Evolutionary conservation across 139 green algal species (phyloP).

Genomic region (Deuterostichococcus epilithicus): DNA sequence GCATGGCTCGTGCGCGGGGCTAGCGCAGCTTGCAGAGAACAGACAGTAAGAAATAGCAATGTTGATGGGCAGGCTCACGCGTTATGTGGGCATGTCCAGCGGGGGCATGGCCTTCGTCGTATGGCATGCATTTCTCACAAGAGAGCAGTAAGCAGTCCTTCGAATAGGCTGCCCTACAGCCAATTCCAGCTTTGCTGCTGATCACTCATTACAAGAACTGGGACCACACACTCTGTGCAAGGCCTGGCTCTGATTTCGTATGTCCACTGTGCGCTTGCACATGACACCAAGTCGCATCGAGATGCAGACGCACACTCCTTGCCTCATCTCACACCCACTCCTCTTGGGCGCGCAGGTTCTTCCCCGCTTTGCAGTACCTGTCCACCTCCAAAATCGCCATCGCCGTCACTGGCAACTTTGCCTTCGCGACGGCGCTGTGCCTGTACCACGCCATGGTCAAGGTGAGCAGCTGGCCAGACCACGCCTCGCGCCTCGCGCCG

Average conservation of each 20-base stretch:
- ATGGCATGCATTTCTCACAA: slow-evolving; percentile 88
- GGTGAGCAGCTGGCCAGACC: slow-evolving; percentile 42
- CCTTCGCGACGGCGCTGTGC: slow-evolving; percentile 75
- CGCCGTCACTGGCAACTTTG: slow-evolving; percentile 88
- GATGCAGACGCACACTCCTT: not conserved
- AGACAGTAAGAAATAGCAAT: no score
- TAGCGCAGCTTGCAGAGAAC: no score
- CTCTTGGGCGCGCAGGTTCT: slow-evolving; percentile 73
- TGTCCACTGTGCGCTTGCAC: no score
- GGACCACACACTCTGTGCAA: no score
- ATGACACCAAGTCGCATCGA: not conserved
- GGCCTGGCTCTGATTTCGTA: no score
- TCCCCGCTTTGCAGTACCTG: slow-evolving; percentile 86
- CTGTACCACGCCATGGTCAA: slow-evolving; percentile 70
- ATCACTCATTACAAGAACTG: no score
- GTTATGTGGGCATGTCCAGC: slow-evolving; percentile 55
- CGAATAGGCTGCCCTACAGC: no score
- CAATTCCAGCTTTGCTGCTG: no score
- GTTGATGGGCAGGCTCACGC: not conserved
- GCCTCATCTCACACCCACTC: not conserved
- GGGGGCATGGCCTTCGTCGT: slow-evolving; percentile 59
- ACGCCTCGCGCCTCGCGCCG: no score
- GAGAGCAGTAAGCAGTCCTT: slow-evolving; percentile 90
- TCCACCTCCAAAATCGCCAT: slow-evolving; percentile 88
- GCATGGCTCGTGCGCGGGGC: no score